phyloP scores from a whole-genome alignment of 345 rosid genomes.

The Draba incana region DNA sequence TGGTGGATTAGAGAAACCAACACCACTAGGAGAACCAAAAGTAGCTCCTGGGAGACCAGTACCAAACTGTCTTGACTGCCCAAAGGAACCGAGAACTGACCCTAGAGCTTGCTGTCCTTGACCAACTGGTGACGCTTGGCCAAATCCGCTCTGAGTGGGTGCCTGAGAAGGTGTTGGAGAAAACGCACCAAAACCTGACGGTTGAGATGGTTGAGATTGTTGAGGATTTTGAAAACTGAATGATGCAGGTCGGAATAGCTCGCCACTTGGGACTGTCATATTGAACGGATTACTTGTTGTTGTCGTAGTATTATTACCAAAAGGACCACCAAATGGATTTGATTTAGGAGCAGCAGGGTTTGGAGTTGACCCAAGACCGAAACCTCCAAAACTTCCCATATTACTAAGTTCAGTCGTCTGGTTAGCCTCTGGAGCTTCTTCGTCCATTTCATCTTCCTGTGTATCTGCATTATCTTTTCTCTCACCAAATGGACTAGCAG shows the following conservation, averaged over 20 bases:
- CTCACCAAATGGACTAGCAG: constrained; percentile 44
- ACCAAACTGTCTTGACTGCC: constrained; percentile 93
- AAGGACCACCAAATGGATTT: constrained; percentile 77
- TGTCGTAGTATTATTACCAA: constrained; percentile 57
- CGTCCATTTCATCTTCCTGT: constrained; percentile 98
- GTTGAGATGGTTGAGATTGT: constrained; percentile 62
- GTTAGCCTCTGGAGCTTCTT: constrained; percentile 81
- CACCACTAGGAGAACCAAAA: constrained; percentile 56
- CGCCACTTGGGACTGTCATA: constrained; percentile 72
- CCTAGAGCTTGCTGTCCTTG: constrained; percentile 88
- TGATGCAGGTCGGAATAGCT: constrained; percentile 88
- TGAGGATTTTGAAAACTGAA: constrained; percentile 78
- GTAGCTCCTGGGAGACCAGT: constrained; percentile 64
- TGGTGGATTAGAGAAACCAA: too few relatives aligned
- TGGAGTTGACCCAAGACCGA: constrained; percentile 72
- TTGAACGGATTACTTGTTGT: constrained; percentile 58
- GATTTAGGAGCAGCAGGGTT: constrained; percentile 52
- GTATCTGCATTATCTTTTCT: constrained; percentile 51
- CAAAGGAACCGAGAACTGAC: constrained; percentile 93
- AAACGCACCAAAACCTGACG: constrained; percentile 53
- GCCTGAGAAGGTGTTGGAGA: constrained; percentile 62
- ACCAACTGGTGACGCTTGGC: constrained; percentile 81
- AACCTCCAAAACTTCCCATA: constrained; percentile 68
- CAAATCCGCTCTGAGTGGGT: constrained; percentile 70
- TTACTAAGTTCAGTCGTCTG: constrained; percentile 55